Base-by-base conservation (phyloP, 164 flowering plant species). In the Umbilicus rupestris region DNA sequence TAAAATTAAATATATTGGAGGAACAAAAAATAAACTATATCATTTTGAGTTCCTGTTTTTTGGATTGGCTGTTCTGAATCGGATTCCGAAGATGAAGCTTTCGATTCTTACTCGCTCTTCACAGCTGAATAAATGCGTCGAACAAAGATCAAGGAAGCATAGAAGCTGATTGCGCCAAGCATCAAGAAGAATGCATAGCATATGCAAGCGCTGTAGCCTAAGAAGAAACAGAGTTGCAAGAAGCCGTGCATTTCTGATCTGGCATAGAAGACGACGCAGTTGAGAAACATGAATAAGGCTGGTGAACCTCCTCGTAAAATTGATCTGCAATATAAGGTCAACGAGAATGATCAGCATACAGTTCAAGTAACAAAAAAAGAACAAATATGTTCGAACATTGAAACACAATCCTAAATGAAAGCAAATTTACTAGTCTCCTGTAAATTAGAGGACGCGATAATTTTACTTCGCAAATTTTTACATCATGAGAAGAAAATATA, bases 121-220 rank as follows among this genome's bases (percentile, higher is more conserved):
- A 81, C 80, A 45, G 80, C 83, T 44, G 42, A 74, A 70, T 81
- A 85, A 22, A 88, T 79, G 45, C 52, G 82, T 46, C 78, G 76
- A 66, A 88, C 83, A 77, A 88, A 88, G 39, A 79, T 44, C 41
- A 80, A 78, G 17, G 97, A 91, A 72, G 84, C 76, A 19, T 62
- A 75, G 64, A 88, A 87, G 70, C 89, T 73, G 22, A 91, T 64
- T 41, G 91, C 71, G n/a, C 86, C 87, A 35, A 88, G 91, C 78
- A 91, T 79, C 73, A 91, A 72, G 78, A 87, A 88, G 77, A 83
- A 71, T 35, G 87, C 96, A 73, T 85, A 92, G 79, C 91, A 92
- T 52, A 87, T 70, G 69, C 82, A 84, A 41, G 86, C 87, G 77
- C 73, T 92, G 74, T 87, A 87, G 44, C 93, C 89, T n/a, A 92